Evolutionary conservation across 2,329 filamentous ascomycete species (phyloP), one percentile per base, ranked within the genome.

Genomic region (Aplosporella prunicola): DNA sequence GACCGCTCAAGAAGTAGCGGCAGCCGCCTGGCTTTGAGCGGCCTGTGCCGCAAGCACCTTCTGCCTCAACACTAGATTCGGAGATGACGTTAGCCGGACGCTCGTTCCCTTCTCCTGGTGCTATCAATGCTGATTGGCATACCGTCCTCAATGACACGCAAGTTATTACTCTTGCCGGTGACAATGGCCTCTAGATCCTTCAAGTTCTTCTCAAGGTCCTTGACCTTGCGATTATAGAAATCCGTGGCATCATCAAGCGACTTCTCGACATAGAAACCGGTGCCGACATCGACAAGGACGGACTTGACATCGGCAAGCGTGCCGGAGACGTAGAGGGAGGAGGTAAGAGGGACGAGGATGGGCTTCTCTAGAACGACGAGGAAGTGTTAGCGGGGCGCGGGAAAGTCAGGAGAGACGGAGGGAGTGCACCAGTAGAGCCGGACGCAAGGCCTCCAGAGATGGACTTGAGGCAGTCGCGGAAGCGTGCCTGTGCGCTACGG

Each of bases 261-360:
- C 67, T 98, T 98, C 64, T 96, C 88, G 36, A 96, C 80, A 54
- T 87, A 88, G 58, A 93, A 96, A 0, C 89, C 89, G 1, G 89
- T 96, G 14, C 89, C 89, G 14, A 95, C 78, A 59, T 96, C 89
- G 26, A 96, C 86, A 41, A 96, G 44, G 16, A 61, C 56, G 24
- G 57, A 51, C 32, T 50, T 47, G 23, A 37, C 22, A 23, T 35
- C 25, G 7, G 82, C 72, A 26, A 96, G 69, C 25, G 74, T 79
- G 20, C 89, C 93, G 17, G 82, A 82, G 11, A 98, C 89, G 62
- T 98, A 98, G 20, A 98, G 73, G 1, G 88, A 95, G 51, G 84
- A 91, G 9, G 91, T 98, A 44, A 98, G 65, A 0, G 93, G 91
- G n/a, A 98, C 86, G 14, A 98, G 74, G 32, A 96, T 81, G 6